phyloP scores from a whole-genome alignment of 371 early-diverging fungal genomes.

The Funneliformis caledonium region DNA sequence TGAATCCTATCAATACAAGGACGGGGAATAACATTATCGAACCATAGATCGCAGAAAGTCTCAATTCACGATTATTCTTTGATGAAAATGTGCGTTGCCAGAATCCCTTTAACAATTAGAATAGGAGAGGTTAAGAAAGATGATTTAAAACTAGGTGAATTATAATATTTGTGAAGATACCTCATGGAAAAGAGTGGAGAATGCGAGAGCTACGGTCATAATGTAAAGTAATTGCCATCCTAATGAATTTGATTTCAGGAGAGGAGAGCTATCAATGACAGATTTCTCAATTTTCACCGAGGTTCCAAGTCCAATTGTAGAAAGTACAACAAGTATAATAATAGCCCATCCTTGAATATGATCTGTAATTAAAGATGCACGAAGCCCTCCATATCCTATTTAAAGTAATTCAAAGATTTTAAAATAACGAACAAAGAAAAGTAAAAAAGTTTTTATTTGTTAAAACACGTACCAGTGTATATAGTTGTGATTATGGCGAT shows the following conservation, averaged over 20 bases:
- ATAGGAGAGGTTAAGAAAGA: not conserved
- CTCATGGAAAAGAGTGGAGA: constrained; percentile 35
- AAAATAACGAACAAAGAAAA: not conserved
- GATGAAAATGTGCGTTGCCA: constrained; percentile 36
- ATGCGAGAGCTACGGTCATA: constrained; percentile 29
- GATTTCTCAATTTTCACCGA: constrained; percentile 19
- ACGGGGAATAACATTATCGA: constrained; percentile 11
- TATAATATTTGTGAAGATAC: not conserved
- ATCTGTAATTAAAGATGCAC: constrained; percentile 32
- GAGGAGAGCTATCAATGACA: not conserved
- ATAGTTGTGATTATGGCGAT: constrained; percentile 6
- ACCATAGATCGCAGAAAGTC: constrained; percentile 1
- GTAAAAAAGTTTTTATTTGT: not conserved
- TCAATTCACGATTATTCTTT: constrained; percentile 35
- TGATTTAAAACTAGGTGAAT: not conserved
- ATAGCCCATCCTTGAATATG: constrained; percentile 30
- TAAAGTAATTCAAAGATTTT: not conserved
- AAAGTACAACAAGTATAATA: constrained; percentile 9
- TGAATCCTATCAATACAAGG: constrained; percentile 18
- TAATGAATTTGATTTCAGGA: constrained; percentile 11
- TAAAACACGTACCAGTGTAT: constrained; percentile 16
- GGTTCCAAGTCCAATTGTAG: constrained; percentile 15
- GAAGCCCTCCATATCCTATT: constrained; percentile 34
- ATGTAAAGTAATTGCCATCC: constrained; percentile 35
- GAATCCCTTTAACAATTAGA: constrained; percentile 20